Conservation (phyloP, 129 eudicot species). For the Glebionis coronaria region DNA sequence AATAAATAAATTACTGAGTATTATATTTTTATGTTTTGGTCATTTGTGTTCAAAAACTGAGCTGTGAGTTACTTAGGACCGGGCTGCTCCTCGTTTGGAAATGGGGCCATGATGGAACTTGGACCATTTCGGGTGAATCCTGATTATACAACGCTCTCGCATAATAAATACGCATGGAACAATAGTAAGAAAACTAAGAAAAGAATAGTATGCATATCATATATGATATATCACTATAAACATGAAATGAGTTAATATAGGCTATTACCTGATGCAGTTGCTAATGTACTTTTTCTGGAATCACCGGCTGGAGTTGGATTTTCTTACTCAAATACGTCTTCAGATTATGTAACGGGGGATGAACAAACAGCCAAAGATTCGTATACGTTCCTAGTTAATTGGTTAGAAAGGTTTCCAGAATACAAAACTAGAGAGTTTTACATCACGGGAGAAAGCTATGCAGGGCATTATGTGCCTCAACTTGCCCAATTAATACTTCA, state of each 20-base stretch:
- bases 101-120: slow-evolving; percentile 55
- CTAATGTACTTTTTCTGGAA: slow-evolving; percentile 59
- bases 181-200: slow-evolving; percentile 36
- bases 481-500: slow-evolving; percentile 54
- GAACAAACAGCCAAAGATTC: slow-evolving; percentile 49
- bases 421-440: slow-evolving; percentile 57
- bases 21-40: too few relatives aligned
- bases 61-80: too few relatives aligned
- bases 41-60: too few relatives aligned
- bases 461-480: slow-evolving; percentile 64
- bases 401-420: slow-evolving; percentile 60
- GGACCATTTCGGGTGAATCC: slow-evolving; percentile 59
- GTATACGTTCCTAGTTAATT: slow-evolving; percentile 50
- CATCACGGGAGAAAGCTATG: slow-evolving; percentile 62
- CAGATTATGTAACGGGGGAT: slow-evolving; percentile 48
- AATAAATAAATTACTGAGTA: background rate
- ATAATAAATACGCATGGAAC: slow-evolving; percentile 50
- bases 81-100: slow-evolving; percentile 52
- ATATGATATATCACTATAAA: background rate
- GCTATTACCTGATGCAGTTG: slow-evolving; percentile 39
- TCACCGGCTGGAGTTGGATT: slow-evolving; percentile 75
- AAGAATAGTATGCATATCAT: too few relatives aligned
- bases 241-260: background rate
- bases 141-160: slow-evolving; percentile 41
- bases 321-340: slow-evolving; percentile 52